A percentile compares a stretch with the other conserved stretches of the same genome.
These are phyloP conservation scores for Trametes pubescens DNA, from an alignment of 1,284 basidiomycete genomes.

Conservation along the genomic window DNA sequence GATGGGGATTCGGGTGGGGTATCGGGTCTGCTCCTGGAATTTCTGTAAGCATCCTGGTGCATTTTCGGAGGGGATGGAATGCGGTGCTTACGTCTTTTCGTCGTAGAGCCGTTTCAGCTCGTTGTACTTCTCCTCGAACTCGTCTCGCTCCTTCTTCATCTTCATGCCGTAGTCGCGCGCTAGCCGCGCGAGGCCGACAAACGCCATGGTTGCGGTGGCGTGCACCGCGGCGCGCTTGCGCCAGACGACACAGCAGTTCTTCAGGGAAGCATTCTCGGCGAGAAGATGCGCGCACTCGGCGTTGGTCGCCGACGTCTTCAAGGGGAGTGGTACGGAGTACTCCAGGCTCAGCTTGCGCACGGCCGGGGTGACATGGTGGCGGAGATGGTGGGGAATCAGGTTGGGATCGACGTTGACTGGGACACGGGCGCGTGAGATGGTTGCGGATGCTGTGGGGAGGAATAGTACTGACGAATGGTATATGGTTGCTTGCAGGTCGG, in stretches of 20 bases:
- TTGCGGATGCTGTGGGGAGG: conserved; percentile 2
- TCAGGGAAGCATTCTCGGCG: conserved; percentile 59
- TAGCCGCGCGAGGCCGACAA: conserved; percentile 57
- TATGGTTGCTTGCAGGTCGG: conserved; percentile 61
- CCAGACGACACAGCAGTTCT: conserved; percentile 59
- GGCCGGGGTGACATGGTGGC: conserved; percentile 56
- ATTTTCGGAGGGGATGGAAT: background rate
- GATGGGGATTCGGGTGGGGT: conserved; percentile 25
- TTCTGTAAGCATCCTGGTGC: background rate
- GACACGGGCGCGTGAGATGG: conserved; percentile 1
- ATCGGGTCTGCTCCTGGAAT: conserved; percentile 12
- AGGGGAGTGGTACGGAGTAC: conserved; percentile 33
- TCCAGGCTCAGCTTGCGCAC: conserved; percentile 60
- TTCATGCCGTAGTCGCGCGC: conserved; percentile 57
- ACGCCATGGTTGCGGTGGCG: conserved; percentile 59
- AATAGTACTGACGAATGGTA: conserved; percentile 47
- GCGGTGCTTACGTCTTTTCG: conserved; percentile 32
- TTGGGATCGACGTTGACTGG: conserved; percentile 56
- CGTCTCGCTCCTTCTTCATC: conserved; percentile 55
- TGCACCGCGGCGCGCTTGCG: conserved; percentile 65
- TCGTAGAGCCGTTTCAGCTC: conserved; percentile 42
- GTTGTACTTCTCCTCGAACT: conserved; percentile 47
- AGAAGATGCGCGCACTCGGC: conserved; percentile 54
- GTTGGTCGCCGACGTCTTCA: conserved; percentile 28
- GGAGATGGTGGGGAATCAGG: conserved; percentile 57